Evolutionary conservation across 805 yeast species (phyloP).

Genomic region (Starmerella lactis-condensi): DNA sequence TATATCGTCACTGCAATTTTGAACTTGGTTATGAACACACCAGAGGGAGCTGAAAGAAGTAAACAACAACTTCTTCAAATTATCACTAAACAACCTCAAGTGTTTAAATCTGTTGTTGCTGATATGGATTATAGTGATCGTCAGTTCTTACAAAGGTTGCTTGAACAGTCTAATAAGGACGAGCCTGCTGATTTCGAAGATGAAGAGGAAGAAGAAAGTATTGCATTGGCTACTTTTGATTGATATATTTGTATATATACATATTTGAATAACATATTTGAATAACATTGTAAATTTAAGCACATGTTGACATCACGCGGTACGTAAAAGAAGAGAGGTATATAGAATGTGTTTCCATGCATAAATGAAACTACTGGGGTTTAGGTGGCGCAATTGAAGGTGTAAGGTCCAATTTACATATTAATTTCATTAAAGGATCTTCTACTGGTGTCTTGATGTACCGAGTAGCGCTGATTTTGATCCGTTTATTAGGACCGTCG

Average conservation of each 20-base stretch:
- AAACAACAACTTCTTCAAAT: constrained; percentile 20
- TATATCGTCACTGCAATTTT: constrained; percentile 11
- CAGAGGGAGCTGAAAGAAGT: constrained; percentile 16
- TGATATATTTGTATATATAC: constrained; percentile 2
- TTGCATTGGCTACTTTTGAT: constrained; percentile 34
- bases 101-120: constrained; percentile 27
- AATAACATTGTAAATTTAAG: no score
- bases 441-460: no score
- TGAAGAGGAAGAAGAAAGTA: constrained; percentile 23
- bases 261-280: neutral
- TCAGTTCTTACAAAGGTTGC: constrained; percentile 9
- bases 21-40: constrained; percentile 8
- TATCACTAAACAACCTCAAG: constrained; percentile 17
- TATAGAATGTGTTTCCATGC: no score
- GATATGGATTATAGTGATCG: constrained; percentile 25
- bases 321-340: no score
- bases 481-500: no score
- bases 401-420: no score
- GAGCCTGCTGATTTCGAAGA: constrained; percentile 5
- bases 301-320: no score
- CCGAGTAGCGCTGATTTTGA: no score
- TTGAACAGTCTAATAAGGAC: constrained; percentile 5
- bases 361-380: no score
- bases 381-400: no score
- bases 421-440: no score